Percentiles rank a stretch among this genome's conserved stretches.
These are phyloP conservation scores for Dactylellina sp. DNA, from an alignment of 2,329 filamentous ascomycete species.

Conservation along the genomic window DNA sequence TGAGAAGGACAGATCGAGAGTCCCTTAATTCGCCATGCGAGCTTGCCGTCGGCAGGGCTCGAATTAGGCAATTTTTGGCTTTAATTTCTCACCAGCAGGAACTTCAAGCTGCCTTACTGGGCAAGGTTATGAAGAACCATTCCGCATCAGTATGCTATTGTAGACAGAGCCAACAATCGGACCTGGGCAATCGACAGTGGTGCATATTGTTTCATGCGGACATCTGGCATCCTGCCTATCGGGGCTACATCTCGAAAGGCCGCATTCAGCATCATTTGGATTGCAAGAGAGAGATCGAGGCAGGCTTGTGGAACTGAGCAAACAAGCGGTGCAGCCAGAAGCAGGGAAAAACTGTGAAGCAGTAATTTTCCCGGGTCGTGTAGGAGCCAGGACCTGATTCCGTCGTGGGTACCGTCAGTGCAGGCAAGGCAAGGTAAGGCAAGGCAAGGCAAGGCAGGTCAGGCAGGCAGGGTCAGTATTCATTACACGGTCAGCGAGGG, in stretches of 20 bases:
- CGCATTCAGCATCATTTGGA: not conserved
- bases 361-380: conserved; percentile 30
- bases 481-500: too few relatives aligned
- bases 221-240: conserved; percentile 52
- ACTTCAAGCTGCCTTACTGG: conserved; percentile 52
- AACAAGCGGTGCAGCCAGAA: too few relatives aligned
- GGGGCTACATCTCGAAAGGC: conserved; percentile 21
- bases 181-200: conserved; percentile 29
- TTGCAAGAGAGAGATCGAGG: not conserved
- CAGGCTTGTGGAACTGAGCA: too few relatives aligned
- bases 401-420: not conserved
- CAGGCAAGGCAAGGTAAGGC: too few relatives aligned
- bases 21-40: conserved; percentile 3
- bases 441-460: too few relatives aligned
- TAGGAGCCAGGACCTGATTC: too few relatives aligned
- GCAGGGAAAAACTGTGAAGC: too few relatives aligned
- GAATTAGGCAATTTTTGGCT: conserved; percentile 34
- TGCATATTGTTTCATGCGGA: conserved; percentile 47
- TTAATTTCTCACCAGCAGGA: conserved; percentile 23
- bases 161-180: conserved; percentile 1
- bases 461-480: too few relatives aligned
- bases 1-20: not conserved
- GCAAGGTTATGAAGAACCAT: conserved; percentile 31
- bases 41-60: conserved; percentile 14
- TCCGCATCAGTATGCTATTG: conserved; percentile 15